phyloP scores from a whole-genome alignment of 2,329 filamentous ascomycete genomes.

The Penicillium nordicum region DNA sequence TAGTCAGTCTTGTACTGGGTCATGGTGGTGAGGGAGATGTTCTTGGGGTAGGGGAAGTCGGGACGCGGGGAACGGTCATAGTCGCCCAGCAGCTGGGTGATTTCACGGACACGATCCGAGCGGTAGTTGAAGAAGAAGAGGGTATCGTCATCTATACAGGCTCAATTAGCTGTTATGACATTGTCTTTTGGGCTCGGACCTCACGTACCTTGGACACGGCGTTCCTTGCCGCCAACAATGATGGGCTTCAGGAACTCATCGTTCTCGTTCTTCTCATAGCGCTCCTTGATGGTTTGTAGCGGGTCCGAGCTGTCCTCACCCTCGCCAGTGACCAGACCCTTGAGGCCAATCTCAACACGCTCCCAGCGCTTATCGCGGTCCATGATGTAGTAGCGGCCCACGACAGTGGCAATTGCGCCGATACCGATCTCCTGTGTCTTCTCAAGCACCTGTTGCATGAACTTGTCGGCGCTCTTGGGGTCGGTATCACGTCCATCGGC shows the following conservation, averaged over 20 bases:
- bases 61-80: slow-evolving; percentile 86
- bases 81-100: slow-evolving; percentile 89
- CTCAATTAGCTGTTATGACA: slow-evolving; percentile 15
- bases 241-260: slow-evolving; percentile 99
- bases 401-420: slow-evolving; percentile 86
- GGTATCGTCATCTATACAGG: slow-evolving; percentile 71
- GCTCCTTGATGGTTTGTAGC: slow-evolving; percentile 78
- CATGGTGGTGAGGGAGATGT: slow-evolving; percentile 88
- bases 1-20: slow-evolving; percentile 97
- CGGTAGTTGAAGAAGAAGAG: slow-evolving; percentile 99
- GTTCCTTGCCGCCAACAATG: slow-evolving; percentile 82
- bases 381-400: slow-evolving; percentile 98
- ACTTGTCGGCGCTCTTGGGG: slow-evolving; percentile 84
- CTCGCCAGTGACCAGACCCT: slow-evolving; percentile 79
- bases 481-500: slow-evolving; percentile 97
- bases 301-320: slow-evolving; percentile 83
- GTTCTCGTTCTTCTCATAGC: slow-evolving; percentile 82
- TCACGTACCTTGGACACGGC: slow-evolving; percentile 72
- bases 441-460: slow-evolving; percentile 81
- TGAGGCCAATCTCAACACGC: slow-evolving; percentile 81
- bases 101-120: slow-evolving; percentile 92
- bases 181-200: not conserved
- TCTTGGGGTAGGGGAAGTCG: slow-evolving; percentile 90
- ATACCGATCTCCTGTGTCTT: slow-evolving; percentile 78
- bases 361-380: slow-evolving; percentile 99